Evolutionary conservation across 192 early-diverging fungal species (phyloP), one percentile per base, ranked within the genome.

Genomic region (Nowakowskiella sp.): DNA sequence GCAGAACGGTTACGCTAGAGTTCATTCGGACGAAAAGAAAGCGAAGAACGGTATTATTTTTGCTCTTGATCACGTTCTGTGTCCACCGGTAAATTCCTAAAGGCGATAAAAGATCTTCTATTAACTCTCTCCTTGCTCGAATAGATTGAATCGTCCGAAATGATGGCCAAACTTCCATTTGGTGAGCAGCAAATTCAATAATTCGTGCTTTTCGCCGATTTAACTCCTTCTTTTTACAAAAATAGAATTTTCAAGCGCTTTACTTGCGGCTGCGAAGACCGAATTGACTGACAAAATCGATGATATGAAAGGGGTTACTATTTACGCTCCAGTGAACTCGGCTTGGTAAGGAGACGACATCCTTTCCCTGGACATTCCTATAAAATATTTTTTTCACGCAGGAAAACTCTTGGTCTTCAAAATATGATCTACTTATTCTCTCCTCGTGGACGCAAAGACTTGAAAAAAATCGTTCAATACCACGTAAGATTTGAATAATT

Each of bases 301-400:
- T 10, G 24, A 51, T 32, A 55, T 68, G 10, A 45, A 64, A 26
- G 43, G 62, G 51, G 60, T 44, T 23, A 77, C 75, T 34, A 47
- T 77, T 43, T 68, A 73, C 36, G 75, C 66, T 16, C 75, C 75
- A 6, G 58, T 56, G 44, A 63, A 77, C 62, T 53, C 8, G 1
- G 70, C 75, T 13, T 64, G 21, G 21, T 33, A 65, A 9, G 44
- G 73, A 43, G 16, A 42, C 21, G 43, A 33, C 29, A 51, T 65
- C 44, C 51, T 77, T 25, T 46, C 44, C 7, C 42, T 62, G 44
- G 71, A 77, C 60, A 63, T 73, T 19, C 13, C 13, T 19, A 39
- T 39, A 13, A 13, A 13, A 13, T 13, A 19, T 13, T 13, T 19
- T 13, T 13, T 13, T 39, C 36, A 13, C 36, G 13, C 13, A 13